Conservation (phyloP, 805 yeast species). For the Brettanomyces custersianus region DNA sequence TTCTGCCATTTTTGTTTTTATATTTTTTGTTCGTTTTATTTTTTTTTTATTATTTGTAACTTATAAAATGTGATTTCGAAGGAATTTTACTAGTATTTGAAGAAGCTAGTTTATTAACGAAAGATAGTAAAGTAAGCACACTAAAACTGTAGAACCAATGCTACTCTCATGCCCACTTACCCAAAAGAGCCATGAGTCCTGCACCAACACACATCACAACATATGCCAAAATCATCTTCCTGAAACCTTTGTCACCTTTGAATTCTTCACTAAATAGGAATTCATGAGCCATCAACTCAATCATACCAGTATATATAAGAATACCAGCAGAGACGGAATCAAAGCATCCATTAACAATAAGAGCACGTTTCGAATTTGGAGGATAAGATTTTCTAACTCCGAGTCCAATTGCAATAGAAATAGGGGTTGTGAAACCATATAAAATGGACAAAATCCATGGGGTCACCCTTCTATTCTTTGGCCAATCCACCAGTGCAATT, state of each 20-base stretch:
- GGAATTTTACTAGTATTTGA: background rate
- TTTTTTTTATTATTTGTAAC: background rate
- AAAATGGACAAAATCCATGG: slow-evolving; percentile 51
- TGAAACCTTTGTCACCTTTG: slow-evolving; percentile 47
- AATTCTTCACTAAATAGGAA: slow-evolving; percentile 55
- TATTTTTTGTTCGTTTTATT: background rate
- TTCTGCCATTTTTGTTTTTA: background rate
- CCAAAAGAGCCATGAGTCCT: slow-evolving; percentile 71
- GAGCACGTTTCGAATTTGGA: slow-evolving; percentile 48
- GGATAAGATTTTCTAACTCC: slow-evolving; percentile 60
- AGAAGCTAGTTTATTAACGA: background rate
- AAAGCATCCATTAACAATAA: slow-evolving; percentile 62
- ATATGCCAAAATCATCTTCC: slow-evolving; percentile 43
- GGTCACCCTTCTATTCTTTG: slow-evolving; percentile 32
- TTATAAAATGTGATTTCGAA: background rate
- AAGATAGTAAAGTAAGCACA: background rate
- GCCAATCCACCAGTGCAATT: slow-evolving; percentile 47
- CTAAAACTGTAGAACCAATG: background rate
- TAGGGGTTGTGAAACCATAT: slow-evolving; percentile 56
- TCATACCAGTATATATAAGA: slow-evolving; percentile 65
- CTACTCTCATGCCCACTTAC: slow-evolving; percentile 54
- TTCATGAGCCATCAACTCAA: slow-evolving; percentile 75
- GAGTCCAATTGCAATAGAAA: slow-evolving; percentile 70
- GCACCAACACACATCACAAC: slow-evolving; percentile 53
- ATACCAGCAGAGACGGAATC: slow-evolving; percentile 77